phyloP scores from a whole-genome alignment of 179 eudicot species.

The Pouteria campechiana region DNA sequence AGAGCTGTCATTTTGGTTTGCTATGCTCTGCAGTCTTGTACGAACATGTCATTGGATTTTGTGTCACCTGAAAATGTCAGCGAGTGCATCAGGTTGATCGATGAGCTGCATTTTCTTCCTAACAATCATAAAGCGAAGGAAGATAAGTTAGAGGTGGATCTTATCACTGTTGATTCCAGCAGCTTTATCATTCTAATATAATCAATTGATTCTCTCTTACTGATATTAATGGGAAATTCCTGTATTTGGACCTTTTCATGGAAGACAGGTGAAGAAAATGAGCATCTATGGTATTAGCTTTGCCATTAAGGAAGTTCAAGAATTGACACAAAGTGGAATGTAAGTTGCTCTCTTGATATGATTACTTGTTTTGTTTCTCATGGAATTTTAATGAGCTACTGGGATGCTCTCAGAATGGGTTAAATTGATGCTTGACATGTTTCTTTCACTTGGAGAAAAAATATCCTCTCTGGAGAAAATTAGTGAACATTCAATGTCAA shows the following conservation, averaged over 20 bases:
- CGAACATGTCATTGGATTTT: slow-evolving; percentile 53
- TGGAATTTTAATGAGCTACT: too few relatives aligned
- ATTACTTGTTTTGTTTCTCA: too few relatives aligned
- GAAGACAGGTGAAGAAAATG: slow-evolving; percentile 77
- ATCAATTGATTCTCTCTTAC: not conserved
- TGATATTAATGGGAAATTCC: not conserved
- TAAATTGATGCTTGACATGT: too few relatives aligned
- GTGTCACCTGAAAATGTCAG: slow-evolving; percentile 77
- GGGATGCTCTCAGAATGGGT: too few relatives aligned
- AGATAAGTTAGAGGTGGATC: slow-evolving; percentile 50
- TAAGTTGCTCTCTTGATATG: slow-evolving; percentile 8
- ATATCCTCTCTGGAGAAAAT: too few relatives aligned
- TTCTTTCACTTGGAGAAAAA: too few relatives aligned
- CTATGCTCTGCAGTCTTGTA: slow-evolving; percentile 52
- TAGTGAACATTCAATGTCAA: too few relatives aligned
- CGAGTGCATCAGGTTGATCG: slow-evolving; percentile 67
- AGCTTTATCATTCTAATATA: not conserved
- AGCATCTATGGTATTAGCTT: slow-evolving; percentile 45
- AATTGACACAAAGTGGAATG: slow-evolving; percentile 11
- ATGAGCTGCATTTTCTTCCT: slow-evolving; percentile 69
- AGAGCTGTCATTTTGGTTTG: not conserved
- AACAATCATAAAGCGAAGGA: slow-evolving; percentile 52
- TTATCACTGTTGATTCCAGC: not conserved
- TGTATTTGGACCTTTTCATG: not conserved
- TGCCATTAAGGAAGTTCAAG: slow-evolving; percentile 57